Percentiles rank a stretch among this genome's conserved stretches.
These are phyloP conservation scores for Gamarada debralockiae DNA, from an alignment of 495 filamentous ascomycete genomes.

Conservation along the genomic window DNA sequence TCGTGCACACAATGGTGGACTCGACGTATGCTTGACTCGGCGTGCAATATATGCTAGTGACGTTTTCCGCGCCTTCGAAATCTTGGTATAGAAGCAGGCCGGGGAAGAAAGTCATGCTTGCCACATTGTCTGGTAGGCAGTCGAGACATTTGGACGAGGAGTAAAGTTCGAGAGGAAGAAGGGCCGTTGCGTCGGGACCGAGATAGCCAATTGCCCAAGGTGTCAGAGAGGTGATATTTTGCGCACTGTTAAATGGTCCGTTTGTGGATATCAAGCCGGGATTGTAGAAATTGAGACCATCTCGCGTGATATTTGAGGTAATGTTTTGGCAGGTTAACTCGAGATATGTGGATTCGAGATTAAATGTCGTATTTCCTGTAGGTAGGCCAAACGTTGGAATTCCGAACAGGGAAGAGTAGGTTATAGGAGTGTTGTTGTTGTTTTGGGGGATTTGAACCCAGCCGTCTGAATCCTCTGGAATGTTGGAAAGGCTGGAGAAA, in stretches of 20 bases:
- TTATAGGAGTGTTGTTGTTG: conserved; percentile 4
- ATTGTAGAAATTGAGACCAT: neutral
- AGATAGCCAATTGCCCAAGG: conserved; percentile 18
- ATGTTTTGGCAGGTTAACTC: conserved; percentile 14
- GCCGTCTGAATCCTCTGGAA: conserved; percentile 8
- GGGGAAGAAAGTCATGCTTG: conserved; percentile 1
- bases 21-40: conserved; percentile 18
- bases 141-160: conserved; percentile 12
- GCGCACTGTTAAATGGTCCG: conserved; percentile 12
- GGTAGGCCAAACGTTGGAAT: conserved; percentile 9
- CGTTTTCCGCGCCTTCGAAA: conserved; percentile 9
- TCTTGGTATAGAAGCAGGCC: conserved; percentile 18
- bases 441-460: conserved; percentile 8
- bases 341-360: conserved; percentile 18
- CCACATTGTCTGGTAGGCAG: conserved; percentile 5
- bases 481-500: neutral
- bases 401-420: conserved; percentile 21
- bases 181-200: conserved; percentile 8
- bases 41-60: conserved; percentile 15
- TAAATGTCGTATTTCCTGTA: conserved; percentile 17
- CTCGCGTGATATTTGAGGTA: neutral
- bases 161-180: neutral
- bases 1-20: conserved; percentile 8
- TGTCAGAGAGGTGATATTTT: neutral
- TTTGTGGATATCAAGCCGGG: conserved; percentile 7